phyloP scores from a whole-genome alignment of 1,139 yeast species.

The Suhomyces yuchorum region DNA sequence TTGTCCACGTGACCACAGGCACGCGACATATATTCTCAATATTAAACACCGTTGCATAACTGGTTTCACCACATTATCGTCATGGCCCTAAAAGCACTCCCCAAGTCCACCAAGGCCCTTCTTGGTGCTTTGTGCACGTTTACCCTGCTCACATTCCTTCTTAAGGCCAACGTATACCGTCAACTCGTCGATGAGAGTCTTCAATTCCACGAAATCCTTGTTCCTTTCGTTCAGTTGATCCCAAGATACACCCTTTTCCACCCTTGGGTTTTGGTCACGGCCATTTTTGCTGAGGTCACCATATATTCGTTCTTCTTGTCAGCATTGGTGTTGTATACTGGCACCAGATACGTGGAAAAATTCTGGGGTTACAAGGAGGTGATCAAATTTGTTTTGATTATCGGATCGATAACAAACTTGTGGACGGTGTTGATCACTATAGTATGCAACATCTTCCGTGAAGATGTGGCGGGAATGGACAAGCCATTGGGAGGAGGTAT shows the following conservation, averaged over 20 bases:
- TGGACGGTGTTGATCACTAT: slow-evolving; percentile 34
- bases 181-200: slow-evolving; percentile 9
- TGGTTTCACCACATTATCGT: neutral
- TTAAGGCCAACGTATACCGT: slow-evolving; percentile 27
- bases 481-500: slow-evolving; percentile 71
- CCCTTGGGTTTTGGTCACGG: slow-evolving; percentile 78
- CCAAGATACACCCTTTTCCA: slow-evolving; percentile 61
- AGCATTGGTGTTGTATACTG: slow-evolving; percentile 50
- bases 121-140: slow-evolving; percentile 27
- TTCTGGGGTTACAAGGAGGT: slow-evolving; percentile 66
- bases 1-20: too few relatives aligned
- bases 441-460: slow-evolving; percentile 39
- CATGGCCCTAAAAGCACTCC: slow-evolving; percentile 15
- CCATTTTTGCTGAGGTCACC: slow-evolving; percentile 71
- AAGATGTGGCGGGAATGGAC: slow-evolving; percentile 42
- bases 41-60: neutral
- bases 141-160: slow-evolving; percentile 29
- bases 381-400: slow-evolving; percentile 56
- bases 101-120: slow-evolving; percentile 34
- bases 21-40: neutral
- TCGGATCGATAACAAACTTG: slow-evolving; percentile 55
- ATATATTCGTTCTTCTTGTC: slow-evolving; percentile 54
- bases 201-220: slow-evolving; percentile 41
- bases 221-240: slow-evolving; percentile 69
- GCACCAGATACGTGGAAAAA: slow-evolving; percentile 52